Evolutionary conservation across 2,329 filamentous ascomycete genomes (phyloP), one percentile per base, ranked within the genome.

Genomic region (Emergomyces pasteurianus): DNA sequence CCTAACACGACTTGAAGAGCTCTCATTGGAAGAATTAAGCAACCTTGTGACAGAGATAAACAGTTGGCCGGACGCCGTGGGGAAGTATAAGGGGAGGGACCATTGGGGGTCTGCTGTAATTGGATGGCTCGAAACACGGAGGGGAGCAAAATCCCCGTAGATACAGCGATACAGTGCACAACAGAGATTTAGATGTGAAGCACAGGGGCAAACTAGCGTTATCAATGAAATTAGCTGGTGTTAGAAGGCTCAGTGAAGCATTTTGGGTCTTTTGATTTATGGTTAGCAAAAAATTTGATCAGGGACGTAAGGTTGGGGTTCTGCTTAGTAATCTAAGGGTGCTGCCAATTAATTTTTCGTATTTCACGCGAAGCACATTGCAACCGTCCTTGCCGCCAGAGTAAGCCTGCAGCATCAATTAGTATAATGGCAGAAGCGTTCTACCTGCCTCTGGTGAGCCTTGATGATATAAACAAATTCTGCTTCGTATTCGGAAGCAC

Each of bases 51-150:
- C 68, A n/a, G 76, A 78, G 60, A 73, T 79, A 58, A 68, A 68
- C 46, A 78, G 73, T 28, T 79, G 77, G 78, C 76, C 77, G 7
- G 72, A 75, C 3, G 73, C 75, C 49, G 74, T 78, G 61, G 72
- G 71, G 18, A 68, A 70, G 50, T 80, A 80, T 61, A 80, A 79
- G 60, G 78, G 78, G 4, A 70, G 71, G 43, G 69, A 72, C 31
- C 68, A 76, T 40, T 80, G 78, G 78, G 78, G 74, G 8, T 65
- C 65, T 2, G 73, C 68, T 21, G 72, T 74, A 4, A 58, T 76
- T 61, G 72, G 74, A 38, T 75, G 70, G 58, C 14, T 43, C n/a
- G 49, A 54, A 59, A 16, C 36, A 28, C 54, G 28, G 18, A 9
- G n/a, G 46, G 56, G 26, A 12, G n/a, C 55, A 31, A 57, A 28